phyloP scores from a whole-genome alignment of 306 rosid genomes.

The Fagus crenata region DNA sequence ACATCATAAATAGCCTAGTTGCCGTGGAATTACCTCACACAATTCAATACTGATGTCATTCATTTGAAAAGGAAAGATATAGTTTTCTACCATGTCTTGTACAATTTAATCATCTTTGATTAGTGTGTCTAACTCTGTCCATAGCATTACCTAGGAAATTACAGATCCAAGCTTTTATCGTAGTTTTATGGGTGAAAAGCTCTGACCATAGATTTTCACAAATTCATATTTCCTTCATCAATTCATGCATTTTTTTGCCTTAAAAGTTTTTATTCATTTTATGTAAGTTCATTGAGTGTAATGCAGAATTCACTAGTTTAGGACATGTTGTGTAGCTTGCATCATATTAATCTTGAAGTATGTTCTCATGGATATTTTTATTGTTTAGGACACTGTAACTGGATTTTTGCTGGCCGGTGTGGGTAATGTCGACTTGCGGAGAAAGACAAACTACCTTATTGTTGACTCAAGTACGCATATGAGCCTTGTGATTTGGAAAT shows the following conservation, averaged over 20 bases:
- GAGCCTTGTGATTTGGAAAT: slow-evolving; percentile 6
- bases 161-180: background rate
- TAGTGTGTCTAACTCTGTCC: background rate
- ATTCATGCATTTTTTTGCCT: background rate
- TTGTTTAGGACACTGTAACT: slow-evolving; percentile 28
- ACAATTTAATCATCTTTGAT: too few relatives aligned
- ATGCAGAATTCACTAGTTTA: background rate
- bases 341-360: background rate
- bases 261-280: background rate
- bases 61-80: too few relatives aligned
- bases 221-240: background rate
- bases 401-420: too few relatives aligned
- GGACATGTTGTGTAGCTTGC: background rate
- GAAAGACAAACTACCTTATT: too few relatives aligned
- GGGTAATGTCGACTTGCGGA: too few relatives aligned
- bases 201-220: background rate
- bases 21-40: too few relatives aligned
- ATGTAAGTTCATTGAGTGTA: background rate
- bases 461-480: slow-evolving; percentile 63
- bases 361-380: slow-evolving; percentile 26
- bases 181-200: background rate
- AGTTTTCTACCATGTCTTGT: too few relatives aligned
- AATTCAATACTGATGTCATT: too few relatives aligned
- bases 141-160: background rate
- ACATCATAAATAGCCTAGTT: too few relatives aligned